Evolutionary conservation across 2,329 filamentous ascomycete genomes (phyloP).

Genomic region (Microsporum canis): DNA sequence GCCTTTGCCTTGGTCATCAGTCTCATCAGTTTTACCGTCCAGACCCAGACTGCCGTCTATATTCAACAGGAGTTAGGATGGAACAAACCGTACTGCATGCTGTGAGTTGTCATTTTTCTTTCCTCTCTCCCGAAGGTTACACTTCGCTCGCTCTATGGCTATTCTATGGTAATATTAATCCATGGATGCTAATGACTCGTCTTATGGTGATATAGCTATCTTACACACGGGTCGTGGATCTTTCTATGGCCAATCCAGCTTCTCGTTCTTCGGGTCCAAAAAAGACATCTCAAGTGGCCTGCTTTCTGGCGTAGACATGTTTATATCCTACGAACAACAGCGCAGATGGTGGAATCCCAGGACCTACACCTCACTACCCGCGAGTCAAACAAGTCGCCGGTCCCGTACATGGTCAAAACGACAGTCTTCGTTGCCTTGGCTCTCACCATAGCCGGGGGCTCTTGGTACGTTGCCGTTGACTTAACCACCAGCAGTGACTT

Average conservation of each 20-base stretch:
- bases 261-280: conserved; percentile 65
- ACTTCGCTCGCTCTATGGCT: neutral
- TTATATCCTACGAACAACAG: conserved; percentile 52
- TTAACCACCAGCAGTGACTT: conserved; percentile 86
- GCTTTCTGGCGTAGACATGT: conserved; percentile 73
- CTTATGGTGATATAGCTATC: conserved; percentile 42
- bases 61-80: conserved; percentile 86
- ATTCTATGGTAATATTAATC: too few relatives aligned
- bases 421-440: conserved; percentile 74
- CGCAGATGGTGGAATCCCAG: conserved; percentile 75
- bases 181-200: neutral
- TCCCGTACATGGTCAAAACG: conserved; percentile 65
- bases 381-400: conserved; percentile 37
- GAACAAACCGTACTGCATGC: conserved; percentile 99
- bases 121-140: neutral
- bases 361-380: conserved; percentile 51
- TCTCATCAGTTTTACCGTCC: conserved; percentile 77
- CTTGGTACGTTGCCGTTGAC: conserved; percentile 92
- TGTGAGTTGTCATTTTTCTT: conserved; percentile 44
- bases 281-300: conserved; percentile 65
- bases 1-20: conserved; percentile 72
- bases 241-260: conserved; percentile 82
- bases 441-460: conserved; percentile 79
- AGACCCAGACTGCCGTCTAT: conserved; percentile 91
- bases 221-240: conserved; percentile 90